phyloP scores from a whole-genome alignment of 2,329 filamentous ascomycete genomes.

The Cladophialophora carrionii region DNA sequence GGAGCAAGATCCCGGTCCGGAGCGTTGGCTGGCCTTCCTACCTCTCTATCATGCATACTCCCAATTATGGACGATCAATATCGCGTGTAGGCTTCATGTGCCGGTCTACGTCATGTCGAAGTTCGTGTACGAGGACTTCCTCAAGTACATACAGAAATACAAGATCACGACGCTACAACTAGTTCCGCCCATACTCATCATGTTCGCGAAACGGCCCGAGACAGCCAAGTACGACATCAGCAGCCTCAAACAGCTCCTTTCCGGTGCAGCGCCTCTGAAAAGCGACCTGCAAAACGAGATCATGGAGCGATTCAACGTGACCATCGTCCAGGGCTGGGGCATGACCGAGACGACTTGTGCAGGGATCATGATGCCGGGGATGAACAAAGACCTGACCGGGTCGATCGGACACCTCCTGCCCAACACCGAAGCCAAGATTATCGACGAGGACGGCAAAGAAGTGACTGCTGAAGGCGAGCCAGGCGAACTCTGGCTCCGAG shows the following conservation, averaged over 20 bases:
- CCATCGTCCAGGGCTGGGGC: slow-evolving; percentile 57
- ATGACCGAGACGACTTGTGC: slow-evolving; percentile 60
- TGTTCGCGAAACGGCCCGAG: slow-evolving; percentile 60
- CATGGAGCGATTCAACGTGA: slow-evolving; percentile 55
- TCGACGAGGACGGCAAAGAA: slow-evolving; percentile 70
- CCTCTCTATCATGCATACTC: slow-evolving; percentile 54
- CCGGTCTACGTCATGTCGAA: slow-evolving; percentile 65
- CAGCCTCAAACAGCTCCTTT: slow-evolving; percentile 56
- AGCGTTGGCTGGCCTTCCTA: slow-evolving; percentile 52
- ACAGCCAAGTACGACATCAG: slow-evolving; percentile 61
- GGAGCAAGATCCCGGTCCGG: slow-evolving; percentile 52
- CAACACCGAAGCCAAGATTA: slow-evolving; percentile 57
- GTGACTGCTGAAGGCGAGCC: slow-evolving; percentile 64
- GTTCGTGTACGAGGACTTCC: slow-evolving; percentile 62
- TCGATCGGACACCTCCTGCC: slow-evolving; percentile 54
- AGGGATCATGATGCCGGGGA: slow-evolving; percentile 43
- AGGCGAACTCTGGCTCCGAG: slow-evolving; percentile 58
- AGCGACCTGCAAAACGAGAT: slow-evolving; percentile 59
- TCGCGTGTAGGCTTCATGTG: slow-evolving; percentile 65
- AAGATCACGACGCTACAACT: slow-evolving; percentile 60
- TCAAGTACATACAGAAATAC: slow-evolving; percentile 56
- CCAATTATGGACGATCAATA: slow-evolving; percentile 56
- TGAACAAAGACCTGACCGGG: slow-evolving; percentile 52
- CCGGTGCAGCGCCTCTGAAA: slow-evolving; percentile 62
- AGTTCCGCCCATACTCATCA: slow-evolving; percentile 64